A percentile compares a stretch with the other conserved stretches of the same genome.
Conservation (phyloP, 257 asterid genomes). For the Eustoma russellianum region DNA sequence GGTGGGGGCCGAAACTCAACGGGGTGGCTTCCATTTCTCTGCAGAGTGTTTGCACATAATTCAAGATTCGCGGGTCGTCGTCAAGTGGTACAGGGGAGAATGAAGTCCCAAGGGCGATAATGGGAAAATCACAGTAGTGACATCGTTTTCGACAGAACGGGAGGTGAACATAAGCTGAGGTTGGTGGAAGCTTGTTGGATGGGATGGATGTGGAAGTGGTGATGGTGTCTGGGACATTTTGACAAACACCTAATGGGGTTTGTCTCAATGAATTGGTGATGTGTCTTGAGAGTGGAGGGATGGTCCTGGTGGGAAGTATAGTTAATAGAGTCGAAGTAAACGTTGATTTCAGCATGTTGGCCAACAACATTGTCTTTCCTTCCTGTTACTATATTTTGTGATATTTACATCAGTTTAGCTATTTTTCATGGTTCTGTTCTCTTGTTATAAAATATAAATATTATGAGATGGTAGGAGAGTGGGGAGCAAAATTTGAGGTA, state of each 20-base stretch:
- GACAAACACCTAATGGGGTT: slow-evolving; percentile 59
- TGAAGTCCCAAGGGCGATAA: slow-evolving; percentile 68
- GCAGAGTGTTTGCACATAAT: slow-evolving; percentile 55
- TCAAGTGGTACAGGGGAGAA: slow-evolving; percentile 21
- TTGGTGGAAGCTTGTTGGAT: slow-evolving; percentile 50
- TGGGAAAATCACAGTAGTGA: slow-evolving; percentile 94
- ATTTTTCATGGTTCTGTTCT: too few species aligned
- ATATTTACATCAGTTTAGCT: too few species aligned
- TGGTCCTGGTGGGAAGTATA: slow-evolving; percentile 25
- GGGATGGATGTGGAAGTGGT: slow-evolving; percentile 19
- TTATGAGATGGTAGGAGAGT: too few species aligned
- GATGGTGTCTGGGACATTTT: slow-evolving; percentile 37
- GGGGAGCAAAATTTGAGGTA: too few species aligned
- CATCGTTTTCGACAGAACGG: slow-evolving; percentile 98
- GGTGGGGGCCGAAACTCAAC: slow-evolving; percentile 20
- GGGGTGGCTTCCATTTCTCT: slow-evolving; percentile 63
- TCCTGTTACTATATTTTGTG: too few species aligned
- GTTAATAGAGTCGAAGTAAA: slow-evolving; percentile 25
- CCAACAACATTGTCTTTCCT: neutral
- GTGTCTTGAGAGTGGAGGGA: neutral
- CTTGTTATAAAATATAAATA: too few species aligned
- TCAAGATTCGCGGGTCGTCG: slow-evolving; percentile 57
- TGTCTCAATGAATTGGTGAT: slow-evolving; percentile 9
- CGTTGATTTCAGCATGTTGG: slow-evolving; percentile 39
- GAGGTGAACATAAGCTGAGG: slow-evolving; percentile 87